These are phyloP conservation scores for Iberis pinnata DNA, from an alignment of 345 rosid species.

Conservation along the genomic window DNA sequence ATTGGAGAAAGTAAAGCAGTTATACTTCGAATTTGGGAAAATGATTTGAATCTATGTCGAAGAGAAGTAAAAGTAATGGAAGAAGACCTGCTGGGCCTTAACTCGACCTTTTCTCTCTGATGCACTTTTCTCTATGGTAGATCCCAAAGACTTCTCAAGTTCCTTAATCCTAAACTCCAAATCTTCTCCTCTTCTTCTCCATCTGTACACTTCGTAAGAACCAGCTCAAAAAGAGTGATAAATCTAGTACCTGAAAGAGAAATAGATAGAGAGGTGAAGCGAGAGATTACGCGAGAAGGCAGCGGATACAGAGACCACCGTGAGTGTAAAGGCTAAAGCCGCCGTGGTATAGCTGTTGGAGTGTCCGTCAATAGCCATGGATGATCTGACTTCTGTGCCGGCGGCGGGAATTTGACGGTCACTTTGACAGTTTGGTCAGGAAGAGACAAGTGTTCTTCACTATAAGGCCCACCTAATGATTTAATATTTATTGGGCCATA, in stretches of 20 bases:
- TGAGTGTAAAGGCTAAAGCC: conserved; percentile 20
- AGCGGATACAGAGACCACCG: conserved; percentile 23
- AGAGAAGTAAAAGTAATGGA: not conserved
- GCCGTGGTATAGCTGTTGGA: conserved; percentile 17
- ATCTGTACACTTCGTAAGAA: conserved; percentile 40
- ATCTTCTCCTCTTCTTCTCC: conserved; percentile 38
- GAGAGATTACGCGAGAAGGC: conserved; percentile 23
- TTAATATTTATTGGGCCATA: not conserved
- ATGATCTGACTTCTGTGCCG: conserved; percentile 7
- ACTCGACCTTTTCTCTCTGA: conserved; percentile 89
- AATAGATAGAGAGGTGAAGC: conserved; percentile 4
- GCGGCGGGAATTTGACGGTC: conserved; percentile 17
- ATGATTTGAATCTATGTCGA: not conserved
- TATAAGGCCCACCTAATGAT: not conserved
- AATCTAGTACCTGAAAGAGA: not conserved
- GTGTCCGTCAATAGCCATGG: conserved; percentile 17
- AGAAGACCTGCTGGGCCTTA: conserved; percentile 71
- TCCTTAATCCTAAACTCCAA: conserved; percentile 35
- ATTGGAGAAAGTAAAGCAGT: too few species aligned
- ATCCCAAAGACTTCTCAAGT: conserved; percentile 55
- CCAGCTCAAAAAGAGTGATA: conserved; percentile 7
- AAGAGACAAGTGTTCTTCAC: not conserved
- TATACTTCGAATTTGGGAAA: too few species aligned
- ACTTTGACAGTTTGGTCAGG: not conserved
- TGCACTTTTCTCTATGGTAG: conserved; percentile 52